Evolutionary conservation across 768 basidiomycete species (phyloP), one percentile per base, ranked within the genome.

Genomic region (Suillus alpinus): DNA sequence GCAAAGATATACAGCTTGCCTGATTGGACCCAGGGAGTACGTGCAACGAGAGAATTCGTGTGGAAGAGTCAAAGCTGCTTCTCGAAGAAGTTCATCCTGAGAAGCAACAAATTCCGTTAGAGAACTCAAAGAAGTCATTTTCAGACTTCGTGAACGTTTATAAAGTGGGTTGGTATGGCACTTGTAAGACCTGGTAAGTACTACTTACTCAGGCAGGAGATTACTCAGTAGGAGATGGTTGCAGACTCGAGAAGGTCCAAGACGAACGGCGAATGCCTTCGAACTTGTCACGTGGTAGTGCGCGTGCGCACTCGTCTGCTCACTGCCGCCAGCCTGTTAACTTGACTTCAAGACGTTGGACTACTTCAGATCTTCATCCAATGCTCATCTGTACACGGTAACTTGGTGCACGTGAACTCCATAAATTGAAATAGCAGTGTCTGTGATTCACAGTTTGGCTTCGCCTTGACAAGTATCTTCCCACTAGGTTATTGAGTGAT

Each of bases 1-100:
- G 68, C 92, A 95, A 57, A 93, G 85, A 71, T 94, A 91, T 10
- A 94, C 85, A 0, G 91, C 86, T 73, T 95, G 92, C 59, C 87
- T 85, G 62, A 90, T 73, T 23, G 77, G 75, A 0, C 89, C 87
- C 63, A 84, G 72, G 44, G 74, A 67, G 69, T 85, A 87, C 6
- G 88, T 86, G 66, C 89, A 91, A 57, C 83, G 81, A 20, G 84
- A 84, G 62, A 88, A 88, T 63, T 85, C 80, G 63, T 80, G 79
- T 0, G 79, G 88, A 34, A 90, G 73, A 4, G 86, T 86, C 40
- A 85, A 77, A 12, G 77, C 71, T 6, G 77, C 76, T 58, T 77
- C 71, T 61, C 66, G 67, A 16, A 75, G 37, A 2, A 75, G 57
- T 16, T 66, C 68, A 53, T 74, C 69, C 34, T 76, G 71, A 6